Conservation (phyloP, 108 stramenopile genomes). For the Nitzschia sp. region DNA sequence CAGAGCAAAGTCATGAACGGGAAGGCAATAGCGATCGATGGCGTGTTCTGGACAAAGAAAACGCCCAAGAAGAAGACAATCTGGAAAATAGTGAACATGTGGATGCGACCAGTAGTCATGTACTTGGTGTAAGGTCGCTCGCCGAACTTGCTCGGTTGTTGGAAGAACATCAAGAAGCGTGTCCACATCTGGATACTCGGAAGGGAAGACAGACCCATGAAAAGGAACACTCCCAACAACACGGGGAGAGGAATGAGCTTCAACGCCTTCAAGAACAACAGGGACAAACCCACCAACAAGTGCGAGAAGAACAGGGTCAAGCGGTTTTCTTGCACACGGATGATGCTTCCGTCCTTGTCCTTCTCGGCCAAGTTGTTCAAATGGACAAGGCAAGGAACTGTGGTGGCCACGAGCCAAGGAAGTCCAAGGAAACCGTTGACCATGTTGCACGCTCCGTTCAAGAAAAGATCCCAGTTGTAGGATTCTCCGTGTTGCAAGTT, state of each 20-base stretch:
- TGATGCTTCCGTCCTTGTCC: too few relatives aligned
- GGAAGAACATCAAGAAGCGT: conserved; percentile 34
- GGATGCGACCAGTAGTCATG: conserved; percentile 35
- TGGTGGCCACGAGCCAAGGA: too few relatives aligned
- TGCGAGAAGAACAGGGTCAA: conserved; percentile 40
- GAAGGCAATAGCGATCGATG: conserved; percentile 52
- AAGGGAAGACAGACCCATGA: conserved; percentile 50
- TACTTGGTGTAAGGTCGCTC: conserved; percentile 31
- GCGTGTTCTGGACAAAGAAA: conserved; percentile 41
- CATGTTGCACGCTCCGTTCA: conserved; percentile 35
- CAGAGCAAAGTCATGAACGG: conserved; percentile 48
- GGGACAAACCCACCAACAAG: conserved; percentile 25
- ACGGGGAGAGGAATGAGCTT: conserved; percentile 46
- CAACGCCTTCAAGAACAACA: conserved; percentile 25
- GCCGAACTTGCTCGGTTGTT: too few relatives aligned
- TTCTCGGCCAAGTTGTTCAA: too few relatives aligned
- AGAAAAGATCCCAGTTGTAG: too few relatives aligned
- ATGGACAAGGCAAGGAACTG: too few relatives aligned
- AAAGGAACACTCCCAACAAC: conserved; percentile 51
- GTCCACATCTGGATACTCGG: conserved; percentile 48
- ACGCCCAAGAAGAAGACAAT: too few relatives aligned
- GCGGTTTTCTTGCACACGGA: conserved; percentile 51
- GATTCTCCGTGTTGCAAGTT: conserved; percentile 49
- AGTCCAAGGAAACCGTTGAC: conserved; percentile 45
- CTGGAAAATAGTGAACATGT: conserved; percentile 48